A percentile compares a stretch with the other conserved stretches of the same genome.
phyloP scores from a whole-genome alignment of 2,329 filamentous ascomycete genomes.

The Ceratocystis albifundus region DNA sequence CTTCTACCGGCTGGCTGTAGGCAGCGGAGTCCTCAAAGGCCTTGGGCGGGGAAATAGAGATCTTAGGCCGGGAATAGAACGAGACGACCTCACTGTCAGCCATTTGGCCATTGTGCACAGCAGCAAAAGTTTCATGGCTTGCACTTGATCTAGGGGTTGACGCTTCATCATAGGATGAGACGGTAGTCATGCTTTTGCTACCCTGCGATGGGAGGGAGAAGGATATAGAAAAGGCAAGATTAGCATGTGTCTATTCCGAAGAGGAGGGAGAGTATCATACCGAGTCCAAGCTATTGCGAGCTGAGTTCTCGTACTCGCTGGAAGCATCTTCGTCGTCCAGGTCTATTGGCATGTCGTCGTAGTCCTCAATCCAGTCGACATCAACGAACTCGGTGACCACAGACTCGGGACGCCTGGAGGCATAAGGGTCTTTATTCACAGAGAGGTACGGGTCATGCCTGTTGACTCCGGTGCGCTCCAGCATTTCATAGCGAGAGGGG shows the following conservation, averaged over 20 bases:
- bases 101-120: conserved; percentile 11
- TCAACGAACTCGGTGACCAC: conserved; percentile 68
- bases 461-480: conserved; percentile 36
- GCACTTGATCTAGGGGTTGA: conserved; percentile 61
- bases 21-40: conserved; percentile 5
- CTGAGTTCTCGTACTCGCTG: conserved; percentile 52
- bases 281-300: conserved; percentile 57
- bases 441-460: conserved; percentile 50
- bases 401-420: conserved; percentile 47
- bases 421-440: conserved; percentile 39
- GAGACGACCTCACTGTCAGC: conserved; percentile 42
- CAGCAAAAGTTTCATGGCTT: conserved; percentile 32
- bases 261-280: conserved; percentile 39
- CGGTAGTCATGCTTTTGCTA: conserved; percentile 67
- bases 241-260: conserved; percentile 6
- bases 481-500: conserved; percentile 35
- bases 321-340: conserved; percentile 32
- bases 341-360: conserved; percentile 31
- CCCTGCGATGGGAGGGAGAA: conserved; percentile 37
- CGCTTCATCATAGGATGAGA: conserved; percentile 76
- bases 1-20: conserved; percentile 54
- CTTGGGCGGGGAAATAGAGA: conserved; percentile 10
- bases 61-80: conserved; percentile 40
- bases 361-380: conserved; percentile 56
- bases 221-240: not conserved